phyloP scores from a whole-genome alignment of 2,329 filamentous ascomycete species.

The Anisogramma anomala region DNA sequence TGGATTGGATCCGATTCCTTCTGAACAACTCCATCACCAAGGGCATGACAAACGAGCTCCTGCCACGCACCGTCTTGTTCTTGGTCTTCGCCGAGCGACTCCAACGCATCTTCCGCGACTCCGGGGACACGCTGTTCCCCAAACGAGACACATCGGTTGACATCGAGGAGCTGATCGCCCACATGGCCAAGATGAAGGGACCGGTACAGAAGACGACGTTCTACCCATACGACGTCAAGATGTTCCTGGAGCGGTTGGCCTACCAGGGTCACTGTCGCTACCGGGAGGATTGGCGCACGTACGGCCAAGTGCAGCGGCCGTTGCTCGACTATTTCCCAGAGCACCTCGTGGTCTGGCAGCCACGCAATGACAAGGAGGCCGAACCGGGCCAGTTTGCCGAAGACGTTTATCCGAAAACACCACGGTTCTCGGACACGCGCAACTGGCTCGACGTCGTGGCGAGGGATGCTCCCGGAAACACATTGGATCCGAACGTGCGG shows the following conservation, averaged over 20 bases:
- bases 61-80: constrained; percentile 20
- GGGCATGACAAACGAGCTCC: constrained; percentile 16
- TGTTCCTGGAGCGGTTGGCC: constrained; percentile 22
- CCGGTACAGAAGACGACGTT: constrained; percentile 19
- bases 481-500: background rate
- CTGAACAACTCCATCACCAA: constrained; percentile 20
- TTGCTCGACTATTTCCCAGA: constrained; percentile 22
- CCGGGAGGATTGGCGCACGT: constrained; percentile 15
- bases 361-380: background rate
- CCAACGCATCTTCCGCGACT: constrained; percentile 23
- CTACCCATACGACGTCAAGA: constrained; percentile 20
- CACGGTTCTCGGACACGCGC: constrained; percentile 7
- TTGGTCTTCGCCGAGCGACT: constrained; percentile 24
- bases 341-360: constrained; percentile 20
- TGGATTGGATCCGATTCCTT: constrained; percentile 25
- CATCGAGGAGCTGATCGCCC: constrained; percentile 20
- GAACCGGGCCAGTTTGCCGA: background rate
- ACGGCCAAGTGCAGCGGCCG: constrained; percentile 21
- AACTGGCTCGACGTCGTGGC: constrained; percentile 7
- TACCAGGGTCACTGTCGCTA: constrained; percentile 19
- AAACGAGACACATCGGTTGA: constrained; percentile 14
- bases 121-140: constrained; percentile 19
- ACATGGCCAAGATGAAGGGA: constrained; percentile 19
- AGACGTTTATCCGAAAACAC: constrained; percentile 1
- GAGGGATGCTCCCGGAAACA: background rate